Conservation (phyloP, 2,329 filamentous ascomycete species). For the Fusarium udum region DNA sequence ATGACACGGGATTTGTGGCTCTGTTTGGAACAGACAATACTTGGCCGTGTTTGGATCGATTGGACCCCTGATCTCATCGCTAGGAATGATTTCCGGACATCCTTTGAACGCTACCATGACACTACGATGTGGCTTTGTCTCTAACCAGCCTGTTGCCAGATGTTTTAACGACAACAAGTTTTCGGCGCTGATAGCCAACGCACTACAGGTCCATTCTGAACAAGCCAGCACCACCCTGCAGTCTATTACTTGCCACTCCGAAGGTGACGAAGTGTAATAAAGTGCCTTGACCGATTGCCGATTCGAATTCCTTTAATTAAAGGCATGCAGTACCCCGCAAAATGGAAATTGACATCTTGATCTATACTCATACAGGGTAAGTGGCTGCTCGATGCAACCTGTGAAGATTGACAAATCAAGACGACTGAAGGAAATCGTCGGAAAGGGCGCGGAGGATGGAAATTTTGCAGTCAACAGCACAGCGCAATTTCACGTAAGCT, state of each 20-base stretch:
- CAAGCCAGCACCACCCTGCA: not conserved
- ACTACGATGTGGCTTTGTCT: not conserved
- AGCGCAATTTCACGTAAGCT: not conserved
- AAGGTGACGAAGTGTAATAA: not conserved
- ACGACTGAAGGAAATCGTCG: not conserved
- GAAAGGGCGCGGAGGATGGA: not conserved
- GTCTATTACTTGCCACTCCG: too few species aligned
- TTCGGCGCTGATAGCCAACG: not conserved
- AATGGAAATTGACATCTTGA: not conserved
- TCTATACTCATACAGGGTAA: not conserved
- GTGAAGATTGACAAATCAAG: not conserved
- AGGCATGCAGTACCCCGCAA: not conserved
- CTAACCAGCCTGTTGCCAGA: not conserved
- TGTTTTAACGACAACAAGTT: rapidly evolving
- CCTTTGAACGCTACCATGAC: not conserved
- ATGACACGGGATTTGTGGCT: not conserved
- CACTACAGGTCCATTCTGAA: too few species aligned
- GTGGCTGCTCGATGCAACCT: not conserved
- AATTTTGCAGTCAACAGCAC: not conserved
- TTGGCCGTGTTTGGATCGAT: not conserved
- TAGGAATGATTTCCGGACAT: not conserved
- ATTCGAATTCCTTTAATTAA: not conserved
- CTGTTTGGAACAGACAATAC: not conserved
- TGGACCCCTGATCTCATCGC: not conserved
- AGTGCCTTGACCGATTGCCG: not conserved